Base-by-base conservation (phyloP, 164 flowering plant species). In the Chimonanthus praecox region DNA sequence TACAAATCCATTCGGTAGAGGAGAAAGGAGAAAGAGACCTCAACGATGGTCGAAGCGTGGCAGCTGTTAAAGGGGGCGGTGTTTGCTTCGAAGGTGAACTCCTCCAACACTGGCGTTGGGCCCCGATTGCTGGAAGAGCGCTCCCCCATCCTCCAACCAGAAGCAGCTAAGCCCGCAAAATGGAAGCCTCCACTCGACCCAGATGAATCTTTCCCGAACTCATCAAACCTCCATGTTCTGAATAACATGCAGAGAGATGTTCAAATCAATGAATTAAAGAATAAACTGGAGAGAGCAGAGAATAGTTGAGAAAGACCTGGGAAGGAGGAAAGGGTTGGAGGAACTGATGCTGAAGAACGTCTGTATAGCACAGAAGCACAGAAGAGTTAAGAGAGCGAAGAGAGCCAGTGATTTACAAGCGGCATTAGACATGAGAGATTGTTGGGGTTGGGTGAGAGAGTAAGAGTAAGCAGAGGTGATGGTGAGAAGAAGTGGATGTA, bases 41-140 rank as follows among this genome's bases (percentile, higher is more conserved):
- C 95, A 71, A 91, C 95, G 77, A 94, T 92, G 45, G 97, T 94
- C 54, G 97, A 91, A 83, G 98, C 98, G 85, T 92, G 98, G 64
- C 98, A 94, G 68, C 88, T 90, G 13, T 83, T 88, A 79, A 92
- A 94, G 62, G 98, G 95, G 69, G 76, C 89, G 18, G 90, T 83
- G 65, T 87, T 81, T 49, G 85, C 85, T 47, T 84, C 75, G 78
- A 88, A 94, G 21, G 97, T 90, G 80, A 89, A 90, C 74, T 91
- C 95, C 82, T 89, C 88, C 65, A 71, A 51, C 75, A 90, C 45
- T 47, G 78, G 77, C 20, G 15, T 68, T 70, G 16, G 15, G 45
- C 46, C 15, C 72, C 62, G 43, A 72, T 47, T 64, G 16, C 67
- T 13, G 48, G 58, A 58, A 68, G 65, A 9, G 7, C 5, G 62